Conservation (phyloP, 2,329 filamentous ascomycete genomes). For the Teratosphaeria pseudoeucalypti region DNA sequence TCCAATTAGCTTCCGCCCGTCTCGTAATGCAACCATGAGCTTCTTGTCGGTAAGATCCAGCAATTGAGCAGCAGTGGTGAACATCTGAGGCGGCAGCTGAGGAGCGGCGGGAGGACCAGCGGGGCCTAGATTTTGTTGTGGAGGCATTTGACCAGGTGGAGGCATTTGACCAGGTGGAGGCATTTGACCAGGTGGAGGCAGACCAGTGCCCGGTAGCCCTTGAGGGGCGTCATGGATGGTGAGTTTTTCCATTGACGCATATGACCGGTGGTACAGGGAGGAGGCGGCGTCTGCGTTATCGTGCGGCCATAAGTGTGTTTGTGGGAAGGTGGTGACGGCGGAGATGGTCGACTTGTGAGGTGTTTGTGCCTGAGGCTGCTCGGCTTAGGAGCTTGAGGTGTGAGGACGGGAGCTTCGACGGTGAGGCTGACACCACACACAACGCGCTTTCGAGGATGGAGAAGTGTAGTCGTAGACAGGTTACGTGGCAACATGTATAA, state of each 20-base stretch:
- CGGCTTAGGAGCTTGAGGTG: background rate
- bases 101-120: conserved; percentile 33
- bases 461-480: background rate
- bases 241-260: conserved; percentile 25
- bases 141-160: conserved; percentile 1
- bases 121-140: conserved; percentile 9
- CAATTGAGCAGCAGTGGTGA: conserved; percentile 91
- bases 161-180: too few relatives aligned
- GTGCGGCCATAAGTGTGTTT: background rate
- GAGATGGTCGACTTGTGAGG: background rate
- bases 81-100: conserved; percentile 91
- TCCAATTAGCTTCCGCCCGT: conserved; percentile 87
- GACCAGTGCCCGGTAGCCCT: background rate
- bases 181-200: background rate
- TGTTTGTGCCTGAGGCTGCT: background rate
- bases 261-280: background rate
- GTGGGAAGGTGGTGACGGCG: background rate
- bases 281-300: background rate
- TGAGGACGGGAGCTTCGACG: background rate
- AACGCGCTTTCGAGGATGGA: background rate
- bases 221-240: conserved; percentile 21
- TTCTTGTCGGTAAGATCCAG: conserved; percentile 98
- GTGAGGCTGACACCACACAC: background rate
- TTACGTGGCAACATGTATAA: background rate
- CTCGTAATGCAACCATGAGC: conserved; percentile 79